Conservation (phyloP, 73 alveolate species). For the Tetrahymena thermophila region DNA sequence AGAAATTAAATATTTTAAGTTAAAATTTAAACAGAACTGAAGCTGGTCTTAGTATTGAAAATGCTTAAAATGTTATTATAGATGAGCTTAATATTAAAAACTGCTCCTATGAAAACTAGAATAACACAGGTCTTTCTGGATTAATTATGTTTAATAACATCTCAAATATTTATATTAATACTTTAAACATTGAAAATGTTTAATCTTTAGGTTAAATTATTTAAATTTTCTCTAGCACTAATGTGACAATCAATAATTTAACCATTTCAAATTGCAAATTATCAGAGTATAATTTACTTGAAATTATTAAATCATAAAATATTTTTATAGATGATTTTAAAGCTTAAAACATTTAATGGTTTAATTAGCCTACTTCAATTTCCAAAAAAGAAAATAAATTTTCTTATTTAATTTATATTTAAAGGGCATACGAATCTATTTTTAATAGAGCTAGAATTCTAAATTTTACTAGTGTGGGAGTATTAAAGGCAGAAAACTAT, state of each 20-base stretch:
- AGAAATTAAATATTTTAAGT: background rate
- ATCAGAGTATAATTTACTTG: background rate
- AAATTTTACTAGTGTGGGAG: background rate
- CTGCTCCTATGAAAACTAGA: no score
- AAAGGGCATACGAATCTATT: background rate
- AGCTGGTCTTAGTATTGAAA: background rate
- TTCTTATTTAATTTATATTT: background rate
- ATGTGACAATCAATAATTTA: no score
- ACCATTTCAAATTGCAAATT: background rate
- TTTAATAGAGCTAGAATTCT: background rate
- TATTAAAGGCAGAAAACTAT: background rate
- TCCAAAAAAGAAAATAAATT: no score
- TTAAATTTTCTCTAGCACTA: background rate
- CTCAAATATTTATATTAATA: background rate
- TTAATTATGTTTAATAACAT: no score
- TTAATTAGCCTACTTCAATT: no score
- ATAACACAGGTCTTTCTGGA: background rate
- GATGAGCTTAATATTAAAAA: background rate
- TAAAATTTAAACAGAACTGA: background rate
- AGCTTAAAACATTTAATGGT: background rate
- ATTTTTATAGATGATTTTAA: no score
- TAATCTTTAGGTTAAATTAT: background rate
- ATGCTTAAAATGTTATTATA: no score
- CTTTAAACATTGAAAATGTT: no score
- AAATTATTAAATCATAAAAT: background rate